A percentile compares a stretch with the other conserved stretches of the same genome.
phyloP scores from a whole-genome alignment of 768 basidiomycete species.

The Hygrophorus pudorinus region DNA sequence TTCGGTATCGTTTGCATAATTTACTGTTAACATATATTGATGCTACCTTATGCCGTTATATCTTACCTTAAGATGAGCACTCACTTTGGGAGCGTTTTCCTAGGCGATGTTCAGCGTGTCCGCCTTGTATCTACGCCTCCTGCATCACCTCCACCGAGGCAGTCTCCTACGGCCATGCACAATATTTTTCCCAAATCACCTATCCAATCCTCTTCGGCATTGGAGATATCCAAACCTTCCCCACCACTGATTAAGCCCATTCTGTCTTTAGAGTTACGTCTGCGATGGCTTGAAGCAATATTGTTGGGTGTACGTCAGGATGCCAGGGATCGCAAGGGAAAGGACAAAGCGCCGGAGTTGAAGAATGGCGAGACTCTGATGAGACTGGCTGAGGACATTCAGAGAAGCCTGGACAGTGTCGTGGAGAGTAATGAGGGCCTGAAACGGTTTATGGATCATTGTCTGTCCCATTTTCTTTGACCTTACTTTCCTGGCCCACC shows the following conservation, averaged over 20 bases:
- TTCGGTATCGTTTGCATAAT: no score
- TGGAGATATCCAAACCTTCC: conserved; percentile 5
- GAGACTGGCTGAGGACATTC: conserved; percentile 50
- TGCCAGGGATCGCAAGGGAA: conserved; percentile 23
- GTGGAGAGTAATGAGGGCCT: conserved; percentile 65
- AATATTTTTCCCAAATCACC: conserved; percentile 19
- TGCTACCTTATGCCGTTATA: no score
- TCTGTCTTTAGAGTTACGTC: conserved; percentile 62
- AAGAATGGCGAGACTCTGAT: conserved; percentile 47
- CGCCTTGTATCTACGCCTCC: conserved; percentile 41
- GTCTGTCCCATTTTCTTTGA: conserved; percentile 31
- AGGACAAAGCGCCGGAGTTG: conserved; percentile 28
- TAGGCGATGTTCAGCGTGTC: conserved; percentile 65
- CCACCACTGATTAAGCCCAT: conserved; percentile 44
- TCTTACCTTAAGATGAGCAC: conserved; percentile 28
- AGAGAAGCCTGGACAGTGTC: conserved; percentile 42
- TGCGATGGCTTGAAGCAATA: conserved; percentile 76
- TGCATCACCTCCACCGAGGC: conserved; percentile 28
- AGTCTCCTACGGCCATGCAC: conserved; percentile 17
- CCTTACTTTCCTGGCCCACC: conserved; percentile 2
- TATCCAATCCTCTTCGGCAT: conserved; percentile 11
- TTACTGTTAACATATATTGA: no score
- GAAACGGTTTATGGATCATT: conserved; percentile 64
- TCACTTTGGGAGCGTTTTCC: conserved; percentile 64
- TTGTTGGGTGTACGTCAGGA: conserved; percentile 54